These are phyloP conservation scores for Mytilinidion resinicola DNA, from an alignment of 495 filamentous ascomycete genomes.

Conservation along the genomic window DNA sequence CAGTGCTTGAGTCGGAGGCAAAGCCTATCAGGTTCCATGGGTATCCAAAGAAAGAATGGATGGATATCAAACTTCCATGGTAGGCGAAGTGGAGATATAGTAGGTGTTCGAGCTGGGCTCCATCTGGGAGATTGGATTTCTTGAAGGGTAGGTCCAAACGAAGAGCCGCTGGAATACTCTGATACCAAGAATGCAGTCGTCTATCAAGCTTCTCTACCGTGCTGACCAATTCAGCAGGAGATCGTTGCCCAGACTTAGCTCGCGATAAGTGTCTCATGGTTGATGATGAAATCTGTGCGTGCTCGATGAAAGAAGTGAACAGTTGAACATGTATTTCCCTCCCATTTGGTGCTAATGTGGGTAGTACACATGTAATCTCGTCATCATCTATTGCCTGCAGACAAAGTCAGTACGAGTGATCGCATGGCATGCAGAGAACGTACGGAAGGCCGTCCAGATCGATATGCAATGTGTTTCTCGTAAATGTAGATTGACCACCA, in stretches of 20 bases:
- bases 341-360: neutral
- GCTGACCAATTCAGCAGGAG: neutral
- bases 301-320: neutral
- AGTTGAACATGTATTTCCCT: neutral
- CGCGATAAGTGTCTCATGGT: neutral
- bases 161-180: neutral
- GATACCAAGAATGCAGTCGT: neutral
- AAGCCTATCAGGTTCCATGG: neutral
- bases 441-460: neutral
- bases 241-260: neutral
- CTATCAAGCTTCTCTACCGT: neutral
- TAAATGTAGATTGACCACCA: neutral
- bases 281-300: neutral
- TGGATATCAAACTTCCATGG: neutral
- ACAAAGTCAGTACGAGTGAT: neutral
- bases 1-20: neutral
- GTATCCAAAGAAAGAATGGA: neutral
- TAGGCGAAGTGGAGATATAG: neutral
- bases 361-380: neutral
- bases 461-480: neutral
- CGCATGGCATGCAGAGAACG: neutral
- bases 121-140: neutral
- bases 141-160: neutral
- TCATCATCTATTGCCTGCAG: neutral
- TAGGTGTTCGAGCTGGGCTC: neutral